phyloP scores from a whole-genome alignment of 495 filamentous ascomycete species.

The Umbilicaria muhlenbergii region DNA sequence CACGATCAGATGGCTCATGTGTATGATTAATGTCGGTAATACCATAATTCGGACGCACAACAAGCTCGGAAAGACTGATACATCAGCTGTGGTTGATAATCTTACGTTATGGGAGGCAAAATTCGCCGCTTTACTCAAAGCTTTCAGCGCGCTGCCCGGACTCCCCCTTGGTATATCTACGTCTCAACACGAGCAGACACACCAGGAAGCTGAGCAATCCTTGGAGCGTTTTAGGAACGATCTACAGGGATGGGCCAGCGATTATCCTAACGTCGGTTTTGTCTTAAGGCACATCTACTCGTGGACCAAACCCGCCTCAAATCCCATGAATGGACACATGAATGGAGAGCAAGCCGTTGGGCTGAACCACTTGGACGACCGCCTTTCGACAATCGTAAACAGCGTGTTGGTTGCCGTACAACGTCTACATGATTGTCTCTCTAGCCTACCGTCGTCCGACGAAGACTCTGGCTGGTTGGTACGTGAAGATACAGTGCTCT shows the following conservation, averaged over 20 bases:
- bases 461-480: conserved; percentile 50
- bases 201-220: conserved; percentile 26
- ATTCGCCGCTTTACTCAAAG: conserved; percentile 23
- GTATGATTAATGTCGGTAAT: conserved; percentile 28
- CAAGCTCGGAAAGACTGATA: conserved; percentile 37
- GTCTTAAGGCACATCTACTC: conserved; percentile 41
- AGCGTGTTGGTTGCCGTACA: conserved; percentile 61
- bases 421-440: conserved; percentile 37
- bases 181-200: conserved; percentile 21
- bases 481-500: conserved; percentile 39
- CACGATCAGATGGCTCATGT: conserved; percentile 31
- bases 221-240: conserved; percentile 28
- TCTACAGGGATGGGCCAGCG: conserved; percentile 24
- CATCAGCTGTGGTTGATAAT: conserved; percentile 21
- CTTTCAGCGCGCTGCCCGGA: conserved; percentile 30
- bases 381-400: conserved; percentile 42
- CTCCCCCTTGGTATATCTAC: conserved; percentile 41
- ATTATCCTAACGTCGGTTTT: conserved; percentile 45
- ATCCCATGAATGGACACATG: neutral
- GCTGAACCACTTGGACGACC: conserved; percentile 32
- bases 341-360: conserved; percentile 11
- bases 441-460: conserved; percentile 30
- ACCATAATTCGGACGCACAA: conserved; percentile 40
- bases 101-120: conserved; percentile 34
- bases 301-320: conserved; percentile 19